phyloP scores from a whole-genome alignment of 306 rosid species.

The Castanopsis chinensis region DNA sequence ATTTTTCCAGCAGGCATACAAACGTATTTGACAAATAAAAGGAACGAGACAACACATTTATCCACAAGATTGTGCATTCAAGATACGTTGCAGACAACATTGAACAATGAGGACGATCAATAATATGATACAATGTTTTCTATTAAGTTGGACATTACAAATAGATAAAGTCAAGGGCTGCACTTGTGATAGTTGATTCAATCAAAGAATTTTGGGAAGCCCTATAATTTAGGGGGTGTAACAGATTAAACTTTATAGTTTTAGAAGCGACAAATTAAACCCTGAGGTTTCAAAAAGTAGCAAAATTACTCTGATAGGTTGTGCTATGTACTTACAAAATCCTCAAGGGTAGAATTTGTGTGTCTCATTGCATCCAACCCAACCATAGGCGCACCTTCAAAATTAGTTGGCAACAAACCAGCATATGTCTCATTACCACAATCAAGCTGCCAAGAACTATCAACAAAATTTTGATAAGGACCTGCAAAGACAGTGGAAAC shows the following conservation, averaged over 20 bases:
- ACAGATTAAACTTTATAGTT: too few relatives aligned
- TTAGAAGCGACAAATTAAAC: too few relatives aligned
- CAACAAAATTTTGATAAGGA: slow-evolving; percentile 28
- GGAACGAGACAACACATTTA: background rate
- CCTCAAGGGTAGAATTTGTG: slow-evolving; percentile 92
- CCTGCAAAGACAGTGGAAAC: slow-evolving; percentile 37
- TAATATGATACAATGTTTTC: background rate
- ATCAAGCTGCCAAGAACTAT: slow-evolving; percentile 28
- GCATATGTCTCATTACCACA: slow-evolving; percentile 25
- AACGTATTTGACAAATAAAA: background rate
- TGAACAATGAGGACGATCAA: background rate
- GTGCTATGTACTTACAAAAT: slow-evolving; percentile 62
- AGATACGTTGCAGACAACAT: background rate
- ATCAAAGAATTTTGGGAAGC: background rate
- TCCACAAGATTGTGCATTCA: background rate
- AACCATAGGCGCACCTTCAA: slow-evolving; percentile 47
- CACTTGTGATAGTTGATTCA: background rate
- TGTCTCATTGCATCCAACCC: slow-evolving; percentile 77
- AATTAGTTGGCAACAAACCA: slow-evolving; percentile 22
- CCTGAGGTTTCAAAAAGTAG: too few relatives aligned
- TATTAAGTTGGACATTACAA: too few relatives aligned
- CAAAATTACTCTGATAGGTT: too few relatives aligned
- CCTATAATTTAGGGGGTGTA: too few relatives aligned
- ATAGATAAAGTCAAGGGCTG: background rate
- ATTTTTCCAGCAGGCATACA: too few relatives aligned